Evolutionary conservation across 1,284 basidiomycete species (phyloP).

Genomic region (Malassezia japonica): DNA sequence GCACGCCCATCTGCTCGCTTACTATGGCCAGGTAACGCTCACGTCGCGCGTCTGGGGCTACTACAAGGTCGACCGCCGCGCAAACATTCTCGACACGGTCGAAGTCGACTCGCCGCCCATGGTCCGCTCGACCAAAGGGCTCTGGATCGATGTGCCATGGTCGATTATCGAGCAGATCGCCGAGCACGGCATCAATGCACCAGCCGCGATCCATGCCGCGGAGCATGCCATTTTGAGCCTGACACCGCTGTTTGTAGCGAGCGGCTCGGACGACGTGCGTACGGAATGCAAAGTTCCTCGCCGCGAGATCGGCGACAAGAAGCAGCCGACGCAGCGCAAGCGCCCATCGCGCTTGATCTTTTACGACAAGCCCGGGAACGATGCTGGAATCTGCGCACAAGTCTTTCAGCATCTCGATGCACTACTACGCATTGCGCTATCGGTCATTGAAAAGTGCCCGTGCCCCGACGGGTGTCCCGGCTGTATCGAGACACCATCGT

Average conservation of each 20-base stretch:
- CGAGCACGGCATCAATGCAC: conserved; percentile 57
- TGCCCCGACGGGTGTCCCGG: conserved; percentile 65
- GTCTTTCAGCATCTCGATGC: conserved; percentile 70
- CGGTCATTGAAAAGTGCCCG: conserved; percentile 59
- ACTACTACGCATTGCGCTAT: conserved; percentile 59
- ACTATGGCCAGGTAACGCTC: conserved; percentile 65
- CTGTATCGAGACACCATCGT: conserved; percentile 54
- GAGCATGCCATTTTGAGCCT: conserved; percentile 70
- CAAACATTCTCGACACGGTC: conserved; percentile 65
- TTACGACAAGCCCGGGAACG: conserved; percentile 65
- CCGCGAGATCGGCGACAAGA: conserved; percentile 60
- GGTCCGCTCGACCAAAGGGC: conserved; percentile 64
- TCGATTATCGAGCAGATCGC: conserved; percentile 54
- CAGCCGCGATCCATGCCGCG: conserved; percentile 73
- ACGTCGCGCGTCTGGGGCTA: conserved; percentile 63
- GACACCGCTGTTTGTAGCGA: conserved; percentile 59
- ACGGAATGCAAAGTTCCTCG: conserved; percentile 72
- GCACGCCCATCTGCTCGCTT: conserved; percentile 54
- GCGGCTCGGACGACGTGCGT: conserved; percentile 58
- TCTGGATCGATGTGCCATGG: conserved; percentile 75
- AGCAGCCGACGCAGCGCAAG: conserved; percentile 58
- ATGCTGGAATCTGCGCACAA: conserved; percentile 64
- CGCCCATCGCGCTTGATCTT: conserved; percentile 76
- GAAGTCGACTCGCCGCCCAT: conserved; percentile 71
- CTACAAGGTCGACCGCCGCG: conserved; percentile 44